Percentiles rank a stretch among this genome's conserved stretches.
These are phyloP conservation scores for Aspergillus brunneoviolaceus DNA, from an alignment of 2,329 filamentous ascomycete species.

Conservation along the genomic window DNA sequence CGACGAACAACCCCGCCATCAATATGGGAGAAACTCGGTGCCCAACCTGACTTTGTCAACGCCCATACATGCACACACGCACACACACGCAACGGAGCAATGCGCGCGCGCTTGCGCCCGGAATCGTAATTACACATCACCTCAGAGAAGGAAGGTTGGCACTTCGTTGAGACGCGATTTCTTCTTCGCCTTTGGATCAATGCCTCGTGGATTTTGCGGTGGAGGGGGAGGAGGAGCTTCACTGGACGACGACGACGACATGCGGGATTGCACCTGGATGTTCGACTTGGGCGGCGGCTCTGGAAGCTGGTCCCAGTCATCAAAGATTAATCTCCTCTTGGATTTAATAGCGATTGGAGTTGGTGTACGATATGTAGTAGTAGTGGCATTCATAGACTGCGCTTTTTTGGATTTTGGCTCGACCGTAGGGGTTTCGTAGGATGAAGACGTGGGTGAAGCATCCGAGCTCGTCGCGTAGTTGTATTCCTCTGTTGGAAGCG, in stretches of 20 bases:
- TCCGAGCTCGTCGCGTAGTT: background rate
- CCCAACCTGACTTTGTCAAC: background rate
- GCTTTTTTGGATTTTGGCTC: constrained; percentile 8
- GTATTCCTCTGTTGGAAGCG: too few relatives aligned
- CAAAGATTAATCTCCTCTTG: constrained; percentile 36
- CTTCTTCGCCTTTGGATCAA: constrained; percentile 34
- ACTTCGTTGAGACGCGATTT: constrained; percentile 44
- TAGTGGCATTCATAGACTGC: constrained; percentile 11
- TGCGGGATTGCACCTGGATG: constrained; percentile 22
- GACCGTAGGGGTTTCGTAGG: background rate
- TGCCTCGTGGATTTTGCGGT: constrained; percentile 15
- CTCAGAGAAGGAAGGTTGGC: constrained; percentile 45
- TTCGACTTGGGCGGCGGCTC: constrained; percentile 28
- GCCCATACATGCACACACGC: background rate
- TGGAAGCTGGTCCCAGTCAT: constrained; percentile 41
- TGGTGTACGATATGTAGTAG: constrained; percentile 5
- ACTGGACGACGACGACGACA: constrained; percentile 13
- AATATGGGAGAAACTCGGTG: background rate
- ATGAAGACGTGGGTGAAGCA: background rate
- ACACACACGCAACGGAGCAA: background rate
- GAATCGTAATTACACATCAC: background rate
- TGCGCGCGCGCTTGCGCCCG: background rate
- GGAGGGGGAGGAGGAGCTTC: constrained; percentile 5
- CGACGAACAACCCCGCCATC: background rate
- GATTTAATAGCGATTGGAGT: constrained; percentile 20